Evolutionary conservation across 106 monocot genomes (phyloP), one percentile per base, ranked within the genome.

Genomic region (Dioscorea dumetorum): DNA sequence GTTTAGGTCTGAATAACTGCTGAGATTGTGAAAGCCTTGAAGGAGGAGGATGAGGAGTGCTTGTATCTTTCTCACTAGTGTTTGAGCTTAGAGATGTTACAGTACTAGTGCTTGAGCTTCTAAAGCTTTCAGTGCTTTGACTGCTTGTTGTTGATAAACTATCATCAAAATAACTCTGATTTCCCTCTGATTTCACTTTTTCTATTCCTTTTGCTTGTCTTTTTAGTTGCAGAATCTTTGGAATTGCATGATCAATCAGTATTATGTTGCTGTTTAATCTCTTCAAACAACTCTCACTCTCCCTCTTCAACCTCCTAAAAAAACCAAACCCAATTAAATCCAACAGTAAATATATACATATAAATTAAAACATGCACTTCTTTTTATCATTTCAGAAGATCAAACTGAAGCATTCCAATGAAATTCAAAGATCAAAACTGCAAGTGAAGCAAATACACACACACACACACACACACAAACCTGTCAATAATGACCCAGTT

Each of bases 401-500:
- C 28, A 28, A 28, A 28, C 28, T 28, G 28, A 28, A 28, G 28
- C 28, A 28, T 28, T 3, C 28, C 28, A 28, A 28, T 28, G 28
- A 1, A 28, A 28, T 28, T 3, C 28, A 28, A 28, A 28, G 28
- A 28, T 28, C 28, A 28, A 28, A 28, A 28, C 28, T 28, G 28
- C 28, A 28, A 28, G 28, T 28, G 3, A 28, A 28, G 1, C 3
- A 28, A 28, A 28, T 28, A 28, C 3, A 28, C 3, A 10, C 4
- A 62, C 6, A 62, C 6, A 23, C 17, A 13, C 7, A 62, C 5
- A 31, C 2, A 31, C 32, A 31, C 15, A 24, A 32, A 62, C 61
- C 61, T 62, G 32, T 62, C 61, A 6, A 62, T 32, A 62, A 62
- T 62, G 15, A 62, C 22, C 61, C 61, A 62, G 4, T 18, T 62